Evolutionary conservation across 257 asterid species (phyloP), one percentile per base, ranked within the genome.

Genomic region (Lavandula angustifolia): DNA sequence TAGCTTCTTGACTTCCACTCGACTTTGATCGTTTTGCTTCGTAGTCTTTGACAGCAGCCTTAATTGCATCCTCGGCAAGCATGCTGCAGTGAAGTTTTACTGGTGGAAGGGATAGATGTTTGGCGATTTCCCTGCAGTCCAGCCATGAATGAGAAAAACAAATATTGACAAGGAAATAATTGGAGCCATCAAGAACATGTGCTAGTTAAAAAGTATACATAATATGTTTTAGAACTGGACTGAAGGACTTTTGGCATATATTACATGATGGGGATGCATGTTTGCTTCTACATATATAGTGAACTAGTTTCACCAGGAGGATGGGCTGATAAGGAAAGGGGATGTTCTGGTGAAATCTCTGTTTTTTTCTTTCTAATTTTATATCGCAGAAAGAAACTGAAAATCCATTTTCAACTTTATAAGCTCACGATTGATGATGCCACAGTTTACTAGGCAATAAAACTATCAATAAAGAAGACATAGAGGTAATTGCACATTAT

Each of bases 51-150:
- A 88, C 92, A 31, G 96, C 96, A 6, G 96, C 96, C 70, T 89
- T 86, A 18, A 91, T 85, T 54, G 97, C 97, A 76, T 91, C 96
- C 82, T 91, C 97, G 13, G 97, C 97, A 50, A 91, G 96, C 97
- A 91, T 91, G 81, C 96, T 91, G 83, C 97, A 91, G 62, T 87
- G 96, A 64, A 87, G 86, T 80, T 91, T 91, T 16, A 91, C 97
- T 0, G 95, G 96, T 46, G 97, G 97, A 49, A 91, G 97, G 70
- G 96, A 91, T 1, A 87, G 94, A 75, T 91, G 97, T 50, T 87
- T 87, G 43, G 97, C 97, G 9, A 91, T 91, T 80, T 91, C 97
- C 79, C 97, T 91, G 89, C 53, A 77, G 18, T 62, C 43, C 7
- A 9, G 46, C n/a, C 6, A 56, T 38, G 9, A 13, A 13, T 54